Percentiles rank a stretch among this genome's conserved stretches.
phyloP scores from a whole-genome alignment of 2,329 filamentous ascomycete genomes.

The Cladosporium sp. region DNA sequence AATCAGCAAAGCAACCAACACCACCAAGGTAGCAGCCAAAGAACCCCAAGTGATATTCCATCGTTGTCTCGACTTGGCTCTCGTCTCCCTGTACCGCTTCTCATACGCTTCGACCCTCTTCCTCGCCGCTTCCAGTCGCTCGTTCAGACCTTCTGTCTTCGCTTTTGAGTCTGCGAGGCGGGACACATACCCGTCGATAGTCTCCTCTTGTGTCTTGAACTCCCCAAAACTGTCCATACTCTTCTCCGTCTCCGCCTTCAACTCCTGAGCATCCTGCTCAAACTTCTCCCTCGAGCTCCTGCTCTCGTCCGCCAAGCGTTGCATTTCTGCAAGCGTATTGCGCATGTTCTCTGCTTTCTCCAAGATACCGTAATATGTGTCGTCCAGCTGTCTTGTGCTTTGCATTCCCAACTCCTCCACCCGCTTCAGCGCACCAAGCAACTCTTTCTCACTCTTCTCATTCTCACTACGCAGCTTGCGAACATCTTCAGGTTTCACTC shows the following conservation, averaged over 20 bases:
- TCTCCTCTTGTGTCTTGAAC: constrained; percentile 62
- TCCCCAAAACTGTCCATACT: constrained; percentile 59
- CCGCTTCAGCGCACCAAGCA: constrained; percentile 36
- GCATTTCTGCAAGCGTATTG: constrained; percentile 60
- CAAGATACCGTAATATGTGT: constrained; percentile 69
- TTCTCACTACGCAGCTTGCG: constrained; percentile 34
- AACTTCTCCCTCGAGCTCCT: constrained; percentile 50
- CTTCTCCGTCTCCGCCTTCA: constrained; percentile 58
- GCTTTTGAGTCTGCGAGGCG: constrained; percentile 59
- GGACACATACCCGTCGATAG: constrained; percentile 58
- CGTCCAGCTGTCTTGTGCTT: constrained; percentile 63
- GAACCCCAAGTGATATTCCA: constrained; percentile 27
- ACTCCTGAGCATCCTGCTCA: constrained; percentile 18
- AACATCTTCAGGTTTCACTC: constrained; percentile 38
- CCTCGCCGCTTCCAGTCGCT: constrained; percentile 61
- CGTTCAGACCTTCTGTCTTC: constrained; percentile 57
- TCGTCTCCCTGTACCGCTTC: constrained; percentile 61
- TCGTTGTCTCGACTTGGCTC: constrained; percentile 51
- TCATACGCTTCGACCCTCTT: constrained; percentile 65
- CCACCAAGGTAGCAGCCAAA: constrained; percentile 20
- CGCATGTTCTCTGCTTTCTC: constrained; percentile 64
- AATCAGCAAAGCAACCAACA: constrained; percentile 24
- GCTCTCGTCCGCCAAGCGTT: constrained; percentile 62
- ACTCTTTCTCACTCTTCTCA: constrained; percentile 37
- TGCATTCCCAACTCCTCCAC: constrained; percentile 55